Percentiles rank a stretch among this genome's conserved stretches.
Conservation (phyloP, 805 yeast species). For the Candida ovalis region DNA sequence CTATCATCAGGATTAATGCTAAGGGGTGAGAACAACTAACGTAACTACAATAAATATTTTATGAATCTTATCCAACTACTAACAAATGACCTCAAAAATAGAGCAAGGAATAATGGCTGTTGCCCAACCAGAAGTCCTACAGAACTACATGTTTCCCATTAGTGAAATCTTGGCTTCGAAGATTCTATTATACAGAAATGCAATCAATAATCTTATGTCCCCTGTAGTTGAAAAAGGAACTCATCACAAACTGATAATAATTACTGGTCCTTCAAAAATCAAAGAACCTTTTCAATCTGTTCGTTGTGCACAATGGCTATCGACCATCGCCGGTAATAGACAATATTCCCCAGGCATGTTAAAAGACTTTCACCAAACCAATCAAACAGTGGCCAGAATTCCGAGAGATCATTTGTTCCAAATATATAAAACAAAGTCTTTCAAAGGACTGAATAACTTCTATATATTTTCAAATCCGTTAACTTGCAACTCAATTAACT, state of each 20-base stretch:
- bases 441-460: slow-evolving; percentile 7
- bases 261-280: slow-evolving; percentile 38
- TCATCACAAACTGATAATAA: slow-evolving; percentile 27
- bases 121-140: slow-evolving; percentile 43
- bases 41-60: neutral
- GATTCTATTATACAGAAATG: slow-evolving; percentile 31
- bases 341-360: slow-evolving; percentile 5
- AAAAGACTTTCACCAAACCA: neutral
- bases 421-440: slow-evolving; percentile 3
- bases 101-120: slow-evolving; percentile 36
- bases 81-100: slow-evolving; percentile 1
- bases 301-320: slow-evolving; percentile 41
- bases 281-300: slow-evolving; percentile 32
- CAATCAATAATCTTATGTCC: slow-evolving; percentile 21
- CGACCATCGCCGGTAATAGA: slow-evolving; percentile 23
- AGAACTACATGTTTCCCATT: slow-evolving; percentile 36
- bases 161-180: slow-evolving; percentile 27
- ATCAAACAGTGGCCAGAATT: neutral
- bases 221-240: neutral
- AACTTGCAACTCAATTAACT: neutral
- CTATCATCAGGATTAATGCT: slow-evolving; percentile 27
- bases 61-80: neutral
- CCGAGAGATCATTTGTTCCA: neutral
- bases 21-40: slow-evolving; percentile 11
- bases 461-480: neutral